phyloP scores from a whole-genome alignment of 2,329 filamentous ascomycete genomes.

The Cladosporium sp. region DNA sequence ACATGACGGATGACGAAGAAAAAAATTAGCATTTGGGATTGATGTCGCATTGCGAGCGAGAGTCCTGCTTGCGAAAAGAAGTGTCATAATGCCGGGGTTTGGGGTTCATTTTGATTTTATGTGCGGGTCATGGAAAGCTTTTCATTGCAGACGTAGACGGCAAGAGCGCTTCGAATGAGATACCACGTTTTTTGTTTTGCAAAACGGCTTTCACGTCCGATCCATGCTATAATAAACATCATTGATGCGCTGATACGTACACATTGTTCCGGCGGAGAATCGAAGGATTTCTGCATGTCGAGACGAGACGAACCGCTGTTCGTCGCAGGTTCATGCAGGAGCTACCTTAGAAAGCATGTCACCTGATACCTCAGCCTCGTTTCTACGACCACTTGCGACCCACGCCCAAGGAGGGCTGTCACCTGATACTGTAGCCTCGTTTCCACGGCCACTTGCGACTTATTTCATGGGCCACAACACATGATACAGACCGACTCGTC shows the following conservation, averaged over 20 bases:
- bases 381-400: too few species aligned
- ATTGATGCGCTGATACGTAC: neutral
- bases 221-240: neutral
- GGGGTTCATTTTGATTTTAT: conserved; percentile 1
- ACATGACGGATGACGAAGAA: neutral
- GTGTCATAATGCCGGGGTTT: conserved; percentile 6
- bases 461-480: too few species aligned
- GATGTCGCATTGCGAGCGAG: neutral
- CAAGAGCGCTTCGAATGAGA: conserved; percentile 9
- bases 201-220: neutral
- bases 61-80: neutral
- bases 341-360: too few species aligned
- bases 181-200: conserved; percentile 7
- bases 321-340: too few species aligned
- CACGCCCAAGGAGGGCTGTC: too few species aligned
- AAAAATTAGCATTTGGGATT: neutral
- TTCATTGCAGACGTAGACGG: conserved; percentile 11
- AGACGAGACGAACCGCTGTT: neutral
- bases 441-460: too few species aligned
- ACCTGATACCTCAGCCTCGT: too few species aligned
- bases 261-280: neutral
- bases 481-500: too few species aligned
- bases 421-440: too few species aligned
- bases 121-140: conserved; percentile 6
- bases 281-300: neutral